Percentiles rank a stretch among this genome's conserved stretches.
These are phyloP conservation scores for Ogataea henricii DNA, from an alignment of 805 yeast genomes.

Conservation along the genomic window DNA sequence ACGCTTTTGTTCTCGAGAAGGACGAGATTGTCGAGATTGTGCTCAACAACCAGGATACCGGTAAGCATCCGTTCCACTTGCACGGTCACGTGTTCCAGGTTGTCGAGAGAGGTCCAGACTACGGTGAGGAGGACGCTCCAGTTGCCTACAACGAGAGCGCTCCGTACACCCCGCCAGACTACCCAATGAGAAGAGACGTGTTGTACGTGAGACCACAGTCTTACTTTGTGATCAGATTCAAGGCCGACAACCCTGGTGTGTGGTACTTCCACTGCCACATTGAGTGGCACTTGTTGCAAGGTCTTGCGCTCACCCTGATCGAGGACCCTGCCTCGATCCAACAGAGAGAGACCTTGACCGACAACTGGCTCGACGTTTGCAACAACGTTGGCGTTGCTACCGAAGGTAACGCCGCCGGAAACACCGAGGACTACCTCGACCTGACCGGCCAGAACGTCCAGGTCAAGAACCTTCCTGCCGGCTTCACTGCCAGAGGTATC, in stretches of 20 bases:
- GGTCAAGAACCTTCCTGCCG: slow-evolving; percentile 66
- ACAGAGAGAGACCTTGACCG: slow-evolving; percentile 60
- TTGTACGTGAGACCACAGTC: slow-evolving; percentile 81
- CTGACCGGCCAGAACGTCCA: slow-evolving; percentile 78
- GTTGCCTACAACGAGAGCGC: slow-evolving; percentile 56
- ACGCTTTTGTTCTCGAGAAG: slow-evolving; percentile 68
- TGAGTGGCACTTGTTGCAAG: slow-evolving; percentile 98
- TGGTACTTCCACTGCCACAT: slow-evolving; percentile 99
- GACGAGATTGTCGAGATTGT: slow-evolving; percentile 76
- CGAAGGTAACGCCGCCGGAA: slow-evolving; percentile 90
- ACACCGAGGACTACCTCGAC: slow-evolving; percentile 61
- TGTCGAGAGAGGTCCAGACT: slow-evolving; percentile 66
- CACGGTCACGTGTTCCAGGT: slow-evolving; percentile 94
- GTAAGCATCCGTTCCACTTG: slow-evolving; percentile 96
- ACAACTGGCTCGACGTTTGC: slow-evolving; percentile 64
- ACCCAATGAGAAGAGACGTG: slow-evolving; percentile 85
- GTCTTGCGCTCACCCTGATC: slow-evolving; percentile 75
- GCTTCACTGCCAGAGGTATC: slow-evolving; percentile 93
- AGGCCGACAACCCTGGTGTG: slow-evolving; percentile 94
- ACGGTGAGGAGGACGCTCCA: slow-evolving; percentile 55
- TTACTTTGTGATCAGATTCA: slow-evolving; percentile 81
- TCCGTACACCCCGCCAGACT: slow-evolving; percentile 59
- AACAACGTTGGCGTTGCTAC: slow-evolving; percentile 49
- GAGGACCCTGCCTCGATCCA: slow-evolving; percentile 83
- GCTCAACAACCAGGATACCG: slow-evolving; percentile 84